These are phyloP conservation scores for Saprolegnia parasitica DNA, from an alignment of 352 stramenopile species.

Conservation along the genomic window DNA sequence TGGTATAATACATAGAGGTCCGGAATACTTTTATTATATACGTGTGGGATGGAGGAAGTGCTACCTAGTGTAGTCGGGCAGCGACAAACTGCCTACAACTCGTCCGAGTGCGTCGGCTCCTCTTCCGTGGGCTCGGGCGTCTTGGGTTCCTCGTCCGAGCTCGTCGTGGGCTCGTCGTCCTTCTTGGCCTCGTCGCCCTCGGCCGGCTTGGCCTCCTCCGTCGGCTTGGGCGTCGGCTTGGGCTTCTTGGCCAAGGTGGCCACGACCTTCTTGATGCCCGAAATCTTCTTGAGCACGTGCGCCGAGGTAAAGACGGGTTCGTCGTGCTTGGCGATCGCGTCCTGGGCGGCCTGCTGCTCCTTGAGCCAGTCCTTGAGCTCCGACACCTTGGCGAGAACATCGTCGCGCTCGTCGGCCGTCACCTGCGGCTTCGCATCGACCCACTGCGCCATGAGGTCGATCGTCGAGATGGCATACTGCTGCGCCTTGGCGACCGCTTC, in stretches of 20 bases:
- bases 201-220: slow-evolving; percentile 34
- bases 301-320: slow-evolving; percentile 79
- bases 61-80: too few relatives aligned
- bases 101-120: slow-evolving; percentile 30
- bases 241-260: slow-evolving; percentile 77
- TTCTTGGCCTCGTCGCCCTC: slow-evolving; percentile 30
- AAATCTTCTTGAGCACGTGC: slow-evolving; percentile 83
- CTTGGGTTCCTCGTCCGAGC: not conserved
- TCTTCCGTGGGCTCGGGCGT: slow-evolving; percentile 35
- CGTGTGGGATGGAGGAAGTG: not conserved
- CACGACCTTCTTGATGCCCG: slow-evolving; percentile 82
- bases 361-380: slow-evolving; percentile 81
- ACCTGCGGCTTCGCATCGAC: slow-evolving; percentile 67
- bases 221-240: slow-evolving; percentile 42
- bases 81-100: slow-evolving; percentile 11
- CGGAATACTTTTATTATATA: slow-evolving; percentile 11
- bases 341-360: slow-evolving; percentile 61
- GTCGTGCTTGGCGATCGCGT: slow-evolving; percentile 58
- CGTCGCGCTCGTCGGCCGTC: slow-evolving; percentile 85
- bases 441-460: slow-evolving; percentile 61
- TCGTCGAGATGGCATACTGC: slow-evolving; percentile 58
- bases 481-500: slow-evolving; percentile 67
- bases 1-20: too few relatives aligned
- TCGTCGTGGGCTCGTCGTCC: slow-evolving; percentile 7
- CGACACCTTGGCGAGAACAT: slow-evolving; percentile 83